These are phyloP conservation scores for Extremus antarcticus DNA, from an alignment of 495 filamentous ascomycete genomes.

Conservation along the genomic window DNA sequence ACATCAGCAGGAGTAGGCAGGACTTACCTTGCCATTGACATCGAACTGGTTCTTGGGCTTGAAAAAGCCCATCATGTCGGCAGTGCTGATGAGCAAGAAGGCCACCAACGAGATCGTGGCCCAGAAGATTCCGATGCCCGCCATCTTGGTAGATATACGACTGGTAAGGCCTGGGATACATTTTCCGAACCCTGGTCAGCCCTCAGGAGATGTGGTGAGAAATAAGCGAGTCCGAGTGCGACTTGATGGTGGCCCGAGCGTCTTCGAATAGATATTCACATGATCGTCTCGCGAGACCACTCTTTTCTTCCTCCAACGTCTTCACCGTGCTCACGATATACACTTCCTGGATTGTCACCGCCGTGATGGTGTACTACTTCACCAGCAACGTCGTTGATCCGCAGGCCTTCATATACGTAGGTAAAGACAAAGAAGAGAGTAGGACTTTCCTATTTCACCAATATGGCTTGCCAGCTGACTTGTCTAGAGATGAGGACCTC, in stretches of 20 bases:
- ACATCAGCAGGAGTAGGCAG: not conserved
- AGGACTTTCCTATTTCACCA: no score
- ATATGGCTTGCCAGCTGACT: not conserved
- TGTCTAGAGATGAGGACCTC: slow-evolving; percentile 73
- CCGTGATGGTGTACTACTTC: slow-evolving; percentile 87
- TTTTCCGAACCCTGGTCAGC: not conserved
- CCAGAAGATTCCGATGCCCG: slow-evolving; percentile 25
- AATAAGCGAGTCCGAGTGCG: not conserved
- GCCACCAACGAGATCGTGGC: slow-evolving; percentile 36
- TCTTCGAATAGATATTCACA: not conserved
- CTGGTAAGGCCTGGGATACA: not conserved
- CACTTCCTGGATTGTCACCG: not conserved
- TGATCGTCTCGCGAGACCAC: not conserved
- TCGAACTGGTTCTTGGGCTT: slow-evolving; percentile 61
- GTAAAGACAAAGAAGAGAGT: slow-evolving; percentile 99
- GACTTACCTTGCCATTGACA: slow-evolving; percentile 62
- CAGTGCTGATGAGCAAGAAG: slow-evolving; percentile 31
- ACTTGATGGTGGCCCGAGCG: not conserved
- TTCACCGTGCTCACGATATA: not conserved
- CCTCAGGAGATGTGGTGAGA: not conserved
- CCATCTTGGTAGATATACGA: slow-evolving; percentile 17
- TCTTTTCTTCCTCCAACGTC: not conserved
- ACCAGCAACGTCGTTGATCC: slow-evolving; percentile 70
- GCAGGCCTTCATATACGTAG: slow-evolving; percentile 79
- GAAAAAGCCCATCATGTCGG: slow-evolving; percentile 55